Evolutionary conservation across 495 filamentous ascomycete species (phyloP), one percentile per base, ranked within the genome.

Genomic region (Penicillium psychrofluorescens): DNA sequence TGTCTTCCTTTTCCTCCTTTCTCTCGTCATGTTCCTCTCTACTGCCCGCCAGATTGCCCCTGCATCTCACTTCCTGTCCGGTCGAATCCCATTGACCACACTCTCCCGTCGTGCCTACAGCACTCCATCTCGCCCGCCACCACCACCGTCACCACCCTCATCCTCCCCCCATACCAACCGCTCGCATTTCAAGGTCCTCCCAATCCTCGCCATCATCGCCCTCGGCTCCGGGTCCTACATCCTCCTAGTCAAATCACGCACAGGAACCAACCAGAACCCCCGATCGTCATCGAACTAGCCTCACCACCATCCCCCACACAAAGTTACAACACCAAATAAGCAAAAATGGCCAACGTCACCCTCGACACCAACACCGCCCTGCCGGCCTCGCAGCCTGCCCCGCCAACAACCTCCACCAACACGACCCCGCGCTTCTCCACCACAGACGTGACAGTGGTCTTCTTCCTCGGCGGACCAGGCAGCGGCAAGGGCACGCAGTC

Each of bases 361-460:
- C 29, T 29, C 16, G 36, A 40, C 40, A 37, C 53, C n/a, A 40
- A 43, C 29, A 32, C 51, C 27, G 30, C 72, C 37, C 86, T 91
- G 7, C 79, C 22, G 22, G 22, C 22, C 22, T 22, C 22, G 22
- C 22, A 38, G 34, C 35, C 33, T 27, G 49, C 49, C 27, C 29
- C 34, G 22, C 43, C 36, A 36, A 30, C 16, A 36, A 40, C 40
- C 41, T 40, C 36, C 36, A 37, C 53, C 11, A 40, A 43, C 29
- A 32, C 51, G 27, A 32, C 72, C 37, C 86, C 92, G 7, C 79
- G 88, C 50, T 98, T 95, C 80, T 82, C 79, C 42, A 71, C 84
- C n/a, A 49, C 75, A 38, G 72, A 86, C 34, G 88, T 90, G 11
- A 90, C 89, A 8, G 91, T 98, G 50, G 74, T 98, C 67, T 80